Percentiles rank a stretch among this genome's conserved stretches.
Evolutionary conservation across 176 grass and related monocot genomes (phyloP).

Genomic region (Thalia dealbata): DNA sequence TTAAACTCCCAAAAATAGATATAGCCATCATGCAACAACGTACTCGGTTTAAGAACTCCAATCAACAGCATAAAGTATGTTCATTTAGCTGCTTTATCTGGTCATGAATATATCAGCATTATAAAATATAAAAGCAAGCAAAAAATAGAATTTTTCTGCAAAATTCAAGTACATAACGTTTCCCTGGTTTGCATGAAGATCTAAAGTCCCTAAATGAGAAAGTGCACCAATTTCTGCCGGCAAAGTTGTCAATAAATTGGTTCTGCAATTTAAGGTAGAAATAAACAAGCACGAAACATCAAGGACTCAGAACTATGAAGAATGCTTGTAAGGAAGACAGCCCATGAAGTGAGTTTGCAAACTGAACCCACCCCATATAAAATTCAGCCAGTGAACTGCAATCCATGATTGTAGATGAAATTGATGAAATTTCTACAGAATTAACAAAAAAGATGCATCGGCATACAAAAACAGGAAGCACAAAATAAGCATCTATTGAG

Average conservation of each 20-base stretch:
- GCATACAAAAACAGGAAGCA: not conserved
- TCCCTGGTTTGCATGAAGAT: slow-evolving; percentile 92
- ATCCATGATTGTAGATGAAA: slow-evolving; percentile 78
- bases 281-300: slow-evolving; percentile 15
- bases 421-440: slow-evolving; percentile 55
- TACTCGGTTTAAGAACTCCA: not conserved
- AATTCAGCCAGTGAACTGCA: slow-evolving; percentile 82
- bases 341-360: slow-evolving; percentile 7
- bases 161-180: not conserved
- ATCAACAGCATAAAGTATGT: not conserved
- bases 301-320: slow-evolving; percentile 2
- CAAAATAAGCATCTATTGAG: not conserved
- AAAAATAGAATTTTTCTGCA: not conserved
- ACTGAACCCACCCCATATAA: slow-evolving; percentile 71
- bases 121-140: not conserved
- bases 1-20: not conserved
- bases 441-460: not conserved
- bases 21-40: not conserved
- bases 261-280: slow-evolving; percentile 38
- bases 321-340: not conserved
- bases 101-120: not conserved
- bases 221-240: slow-evolving; percentile 72
- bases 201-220: slow-evolving; percentile 66
- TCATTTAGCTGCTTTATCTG: not conserved
- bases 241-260: slow-evolving; percentile 56